Percentiles rank a stretch among this genome's conserved stretches.
Evolutionary conservation across 345 rosid species (phyloP).

Genomic region (Aegle marmelos): DNA sequence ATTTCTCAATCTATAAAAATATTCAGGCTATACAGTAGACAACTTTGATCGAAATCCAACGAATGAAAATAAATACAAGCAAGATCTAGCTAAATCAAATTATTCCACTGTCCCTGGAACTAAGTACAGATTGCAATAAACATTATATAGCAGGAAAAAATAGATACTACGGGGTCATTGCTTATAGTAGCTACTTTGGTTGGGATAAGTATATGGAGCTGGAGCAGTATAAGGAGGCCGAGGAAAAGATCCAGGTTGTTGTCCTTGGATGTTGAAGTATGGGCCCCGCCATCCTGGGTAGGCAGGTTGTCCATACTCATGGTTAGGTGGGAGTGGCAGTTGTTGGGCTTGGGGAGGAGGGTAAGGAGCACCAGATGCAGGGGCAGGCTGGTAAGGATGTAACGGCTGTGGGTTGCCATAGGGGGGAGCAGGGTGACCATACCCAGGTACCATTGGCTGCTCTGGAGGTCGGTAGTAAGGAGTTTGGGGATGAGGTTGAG

Average conservation of each 20-base stretch:
- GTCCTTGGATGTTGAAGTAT: slow-evolving; percentile 69
- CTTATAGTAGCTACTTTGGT: slow-evolving; percentile 81
- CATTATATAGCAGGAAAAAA: background rate
- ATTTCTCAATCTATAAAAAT: background rate
- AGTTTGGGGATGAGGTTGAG: slow-evolving; percentile 47
- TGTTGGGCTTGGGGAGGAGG: slow-evolving; percentile 58
- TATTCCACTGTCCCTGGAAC: background rate
- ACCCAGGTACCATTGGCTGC: slow-evolving; percentile 57
- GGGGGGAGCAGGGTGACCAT: slow-evolving; percentile 47
- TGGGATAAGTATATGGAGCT: slow-evolving; percentile 67
- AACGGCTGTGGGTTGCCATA: slow-evolving; percentile 53
- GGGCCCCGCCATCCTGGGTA: slow-evolving; percentile 94
- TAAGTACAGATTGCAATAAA: background rate
- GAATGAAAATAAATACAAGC: background rate
- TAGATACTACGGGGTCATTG: slow-evolving; percentile 30
- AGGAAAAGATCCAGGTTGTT: slow-evolving; percentile 63
- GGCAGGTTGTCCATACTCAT: slow-evolving; percentile 76
- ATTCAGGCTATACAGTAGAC: background rate
- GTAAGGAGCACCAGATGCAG: slow-evolving; percentile 45
- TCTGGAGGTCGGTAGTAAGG: slow-evolving; percentile 70
- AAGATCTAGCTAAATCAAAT: slow-evolving; percentile 6
- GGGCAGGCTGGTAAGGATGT: slow-evolving; percentile 53
- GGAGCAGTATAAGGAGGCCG: slow-evolving; percentile 82
- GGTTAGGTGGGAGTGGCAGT: slow-evolving; percentile 51
- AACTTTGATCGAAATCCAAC: background rate